Evolutionary conservation across 331 rosid genomes (phyloP).

Genomic region (Malus hybrid): DNA sequence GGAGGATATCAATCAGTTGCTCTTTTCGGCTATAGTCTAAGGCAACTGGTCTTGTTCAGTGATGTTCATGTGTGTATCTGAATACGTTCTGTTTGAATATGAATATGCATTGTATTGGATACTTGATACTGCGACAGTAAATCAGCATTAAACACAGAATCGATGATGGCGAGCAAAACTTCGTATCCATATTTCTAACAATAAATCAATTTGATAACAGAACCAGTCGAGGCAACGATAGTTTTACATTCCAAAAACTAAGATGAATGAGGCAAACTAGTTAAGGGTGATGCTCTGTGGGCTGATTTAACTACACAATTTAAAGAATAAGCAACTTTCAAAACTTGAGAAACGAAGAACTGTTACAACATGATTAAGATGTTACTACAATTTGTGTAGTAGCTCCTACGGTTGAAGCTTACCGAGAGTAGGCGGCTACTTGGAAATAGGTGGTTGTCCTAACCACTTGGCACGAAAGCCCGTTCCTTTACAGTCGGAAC

Average conservation of each 20-base stretch:
- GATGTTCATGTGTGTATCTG: neutral
- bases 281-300: neutral
- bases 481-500: slow-evolving; percentile 88
- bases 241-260: neutral
- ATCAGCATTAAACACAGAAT: neutral
- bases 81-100: neutral
- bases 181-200: neutral
- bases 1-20: slow-evolving; percentile 30
- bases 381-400: neutral
- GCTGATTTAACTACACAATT: neutral
- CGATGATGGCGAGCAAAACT: neutral
- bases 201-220: neutral
- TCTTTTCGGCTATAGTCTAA: slow-evolving; percentile 39
- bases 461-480: slow-evolving; percentile 98
- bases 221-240: neutral
- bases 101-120: neutral
- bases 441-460: slow-evolving; percentile 65
- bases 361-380: neutral
- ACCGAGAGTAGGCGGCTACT: slow-evolving; percentile 6
- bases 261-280: neutral
- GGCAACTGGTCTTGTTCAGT: slow-evolving; percentile 13
- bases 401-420: neutral
- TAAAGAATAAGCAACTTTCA: neutral
- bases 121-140: no score
- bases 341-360: neutral